phyloP scores from a whole-genome alignment of 176 grass and related monocot genomes.

The Carex myosuroides region DNA sequence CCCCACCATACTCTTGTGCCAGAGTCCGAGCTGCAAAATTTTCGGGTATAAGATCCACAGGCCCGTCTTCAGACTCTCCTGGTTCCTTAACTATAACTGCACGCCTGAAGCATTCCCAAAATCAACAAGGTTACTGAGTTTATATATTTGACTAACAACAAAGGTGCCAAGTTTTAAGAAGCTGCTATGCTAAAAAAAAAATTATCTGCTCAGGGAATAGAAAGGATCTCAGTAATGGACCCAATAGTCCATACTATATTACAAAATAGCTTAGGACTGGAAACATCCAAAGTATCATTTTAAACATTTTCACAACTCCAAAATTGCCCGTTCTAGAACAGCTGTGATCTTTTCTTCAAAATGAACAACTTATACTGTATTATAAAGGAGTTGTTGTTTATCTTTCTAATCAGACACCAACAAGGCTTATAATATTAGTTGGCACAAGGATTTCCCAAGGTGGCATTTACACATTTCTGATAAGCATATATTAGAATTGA shows the following conservation, averaged over 20 bases:
- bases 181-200: background rate
- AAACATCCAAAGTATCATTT: background rate
- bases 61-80: constrained; percentile 34
- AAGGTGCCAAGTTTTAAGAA: background rate
- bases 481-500: background rate
- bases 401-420: background rate
- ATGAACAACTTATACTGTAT: background rate
- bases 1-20: constrained; percentile 88
- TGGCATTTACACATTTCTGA: background rate
- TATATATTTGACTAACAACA: constrained; percentile 2
- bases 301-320: background rate
- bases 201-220: background rate
- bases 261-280: background rate
- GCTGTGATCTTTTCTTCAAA: background rate
- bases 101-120: constrained; percentile 38
- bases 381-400: background rate
- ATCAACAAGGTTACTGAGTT: background rate
- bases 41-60: constrained; percentile 62
- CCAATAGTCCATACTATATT: background rate
- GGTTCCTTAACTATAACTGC: constrained; percentile 85
- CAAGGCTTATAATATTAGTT: background rate
- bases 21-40: constrained; percentile 76
- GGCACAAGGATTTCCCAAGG: background rate
- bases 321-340: background rate
- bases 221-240: background rate